phyloP scores from a whole-genome alignment of 1,284 basidiomycete genomes.

The Cystobasidium sp. region DNA sequence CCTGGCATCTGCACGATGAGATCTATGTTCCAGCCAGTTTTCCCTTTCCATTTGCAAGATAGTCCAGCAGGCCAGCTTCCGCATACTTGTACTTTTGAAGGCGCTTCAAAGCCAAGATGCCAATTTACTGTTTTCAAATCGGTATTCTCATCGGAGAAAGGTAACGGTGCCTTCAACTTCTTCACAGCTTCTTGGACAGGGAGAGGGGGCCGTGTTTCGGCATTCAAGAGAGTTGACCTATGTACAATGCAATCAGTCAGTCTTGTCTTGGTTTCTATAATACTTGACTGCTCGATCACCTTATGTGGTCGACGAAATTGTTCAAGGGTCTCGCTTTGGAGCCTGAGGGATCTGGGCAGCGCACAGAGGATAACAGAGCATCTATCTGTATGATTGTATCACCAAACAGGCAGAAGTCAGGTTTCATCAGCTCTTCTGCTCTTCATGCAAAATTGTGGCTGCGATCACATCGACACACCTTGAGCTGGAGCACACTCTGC shows the following conservation, averaged over 20 bases:
- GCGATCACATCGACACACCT: constrained; percentile 23
- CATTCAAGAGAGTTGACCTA: not conserved
- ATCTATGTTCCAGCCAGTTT: constrained; percentile 72
- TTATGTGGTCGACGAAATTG: constrained; percentile 32
- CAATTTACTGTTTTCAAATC: constrained; percentile 36
- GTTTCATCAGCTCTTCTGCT: not conserved
- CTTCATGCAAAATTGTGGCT: constrained; percentile 12
- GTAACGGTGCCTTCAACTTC: constrained; percentile 20
- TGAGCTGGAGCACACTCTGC: constrained; percentile 35
- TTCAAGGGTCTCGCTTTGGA: constrained; percentile 30
- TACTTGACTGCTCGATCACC: not conserved
- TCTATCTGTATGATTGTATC: constrained; percentile 12
- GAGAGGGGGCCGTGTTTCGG: not conserved
- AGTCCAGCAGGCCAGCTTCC: constrained; percentile 59
- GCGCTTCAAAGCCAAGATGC: constrained; percentile 33
- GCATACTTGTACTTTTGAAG: constrained; percentile 56
- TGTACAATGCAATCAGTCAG: not conserved
- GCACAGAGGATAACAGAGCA: constrained; percentile 41
- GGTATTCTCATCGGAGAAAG: constrained; percentile 12
- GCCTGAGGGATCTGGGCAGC: constrained; percentile 31
- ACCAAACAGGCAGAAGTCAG: not conserved
- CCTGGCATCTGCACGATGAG: constrained; percentile 83
- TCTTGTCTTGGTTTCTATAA: not conserved
- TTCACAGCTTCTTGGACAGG: constrained; percentile 21
- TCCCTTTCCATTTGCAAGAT: constrained; percentile 65